Base-by-base conservation (phyloP, 257 asterid genomes). In the Avicennia marina region DNA sequence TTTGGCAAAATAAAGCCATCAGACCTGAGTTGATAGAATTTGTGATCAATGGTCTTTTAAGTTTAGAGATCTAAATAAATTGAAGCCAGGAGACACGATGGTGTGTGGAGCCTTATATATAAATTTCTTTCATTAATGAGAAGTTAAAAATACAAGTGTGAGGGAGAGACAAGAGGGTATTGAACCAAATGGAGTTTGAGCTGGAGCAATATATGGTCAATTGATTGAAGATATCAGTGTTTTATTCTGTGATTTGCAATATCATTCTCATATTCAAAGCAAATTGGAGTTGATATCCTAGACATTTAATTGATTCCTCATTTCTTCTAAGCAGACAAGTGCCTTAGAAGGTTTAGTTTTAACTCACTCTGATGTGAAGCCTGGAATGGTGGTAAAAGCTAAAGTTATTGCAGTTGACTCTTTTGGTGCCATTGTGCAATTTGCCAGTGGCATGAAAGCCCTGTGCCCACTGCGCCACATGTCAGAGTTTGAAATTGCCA, bases 391-490 rank as follows among this genome's bases (percentile, higher is more conserved):
- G 68, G 95, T 89, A 33, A 93, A 89, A 70, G 99, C 84, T 65
- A 93, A 89, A 82, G 94, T 89, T 53, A 74, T 84, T 62, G 66
- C 78, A 52, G 91, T 84, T 22, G 87, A 86, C 69, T 74, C 78
- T 61, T 93, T 82, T 67, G 99, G 96, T 68, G 94, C 97, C 57
- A 82, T 89, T 65, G 95, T 93, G 69, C 95, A 86, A 71, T 80
- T 88, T 67, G 76, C 91, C 40, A 78, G 95, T 70, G 96, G 97
- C 24, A 82, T 93, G 65, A 93, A 93, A 75, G 97, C 97, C n/a
- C 90, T 86, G 7, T 93, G 99, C 55, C 99, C 99, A 64, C 97
- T 93, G 64, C 95, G 99, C 17, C 99, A 93, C 70, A 93, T 93
- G 99, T 89, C 99, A 40, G 99, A 93, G 83, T 79, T 89, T 69